Percentiles rank a stretch among this genome's conserved stretches.
These are phyloP conservation scores for Paecilomyces niveus DNA, from an alignment of 2,329 filamentous ascomycete species.

Conservation along the genomic window DNA sequence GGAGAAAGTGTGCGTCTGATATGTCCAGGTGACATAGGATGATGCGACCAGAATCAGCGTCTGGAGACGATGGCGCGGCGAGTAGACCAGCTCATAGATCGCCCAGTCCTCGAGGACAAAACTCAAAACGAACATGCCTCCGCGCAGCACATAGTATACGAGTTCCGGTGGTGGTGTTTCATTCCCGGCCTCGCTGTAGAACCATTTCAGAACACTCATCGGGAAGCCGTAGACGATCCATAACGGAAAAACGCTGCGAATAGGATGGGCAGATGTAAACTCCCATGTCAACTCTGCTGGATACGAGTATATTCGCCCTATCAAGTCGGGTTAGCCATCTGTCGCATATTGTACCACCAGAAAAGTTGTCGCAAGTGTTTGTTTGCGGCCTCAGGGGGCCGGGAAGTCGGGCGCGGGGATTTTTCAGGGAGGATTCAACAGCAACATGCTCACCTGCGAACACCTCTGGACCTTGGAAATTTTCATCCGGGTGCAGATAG, in stretches of 20 bases:
- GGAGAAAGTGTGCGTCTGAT: slow-evolving; percentile 96
- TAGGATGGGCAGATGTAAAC: slow-evolving; percentile 79
- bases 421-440: neutral
- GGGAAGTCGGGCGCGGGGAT: neutral
- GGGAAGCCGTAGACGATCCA: slow-evolving; percentile 93
- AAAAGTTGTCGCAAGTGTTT: slow-evolving; percentile 2
- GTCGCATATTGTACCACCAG: neutral
- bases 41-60: slow-evolving; percentile 83
- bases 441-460: slow-evolving; percentile 68
- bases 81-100: slow-evolving; percentile 79
- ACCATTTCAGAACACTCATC: slow-evolving; percentile 86
- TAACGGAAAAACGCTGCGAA: slow-evolving; percentile 93
- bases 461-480: slow-evolving; percentile 96
- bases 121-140: slow-evolving; percentile 89
- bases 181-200: slow-evolving; percentile 77
- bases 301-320: slow-evolving; percentile 89
- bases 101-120: slow-evolving; percentile 98
- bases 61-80: slow-evolving; percentile 61
- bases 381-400: slow-evolving; percentile 1
- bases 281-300: slow-evolving; percentile 91
- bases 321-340: slow-evolving; percentile 1
- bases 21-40: slow-evolving; percentile 98
- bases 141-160: slow-evolving; percentile 82
- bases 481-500: slow-evolving; percentile 97
- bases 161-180: slow-evolving; percentile 69